phyloP scores from a whole-genome alignment of 768 basidiomycete species.

The Candolleomyces aberdarensis region DNA sequence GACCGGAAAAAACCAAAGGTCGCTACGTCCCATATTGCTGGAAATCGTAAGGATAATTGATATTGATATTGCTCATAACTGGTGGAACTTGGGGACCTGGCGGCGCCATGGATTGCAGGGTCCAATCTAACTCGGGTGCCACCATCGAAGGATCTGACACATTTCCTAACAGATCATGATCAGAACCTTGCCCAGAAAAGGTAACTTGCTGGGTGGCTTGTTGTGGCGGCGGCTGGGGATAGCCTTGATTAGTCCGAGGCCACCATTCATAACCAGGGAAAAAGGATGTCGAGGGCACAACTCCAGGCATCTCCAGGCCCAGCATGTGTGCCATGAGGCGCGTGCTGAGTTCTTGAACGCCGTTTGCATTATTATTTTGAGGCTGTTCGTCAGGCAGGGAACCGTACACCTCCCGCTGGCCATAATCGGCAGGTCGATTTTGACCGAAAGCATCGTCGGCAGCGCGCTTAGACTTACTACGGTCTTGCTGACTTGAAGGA shows the following conservation, averaged over 20 bases:
- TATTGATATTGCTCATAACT: constrained; percentile 13
- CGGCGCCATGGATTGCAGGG: constrained; percentile 4
- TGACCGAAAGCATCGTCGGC: constrained; percentile 64
- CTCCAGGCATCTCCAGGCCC: constrained; percentile 60
- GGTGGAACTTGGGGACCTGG: constrained; percentile 12
- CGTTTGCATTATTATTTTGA: constrained; percentile 31
- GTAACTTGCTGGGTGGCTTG: not conserved
- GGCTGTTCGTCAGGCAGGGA: constrained; percentile 13
- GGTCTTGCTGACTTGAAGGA: constrained; percentile 27
- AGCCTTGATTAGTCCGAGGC: constrained; percentile 40
- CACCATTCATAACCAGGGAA: constrained; percentile 66
- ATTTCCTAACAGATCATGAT: not conserved
- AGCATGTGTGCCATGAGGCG: constrained; percentile 74
- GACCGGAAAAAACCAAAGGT: not conserved
- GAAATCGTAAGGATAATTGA: constrained; percentile 29
- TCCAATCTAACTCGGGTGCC: constrained; percentile 9
- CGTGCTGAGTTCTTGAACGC: constrained; percentile 61
- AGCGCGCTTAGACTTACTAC: constrained; percentile 45
- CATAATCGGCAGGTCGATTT: constrained; percentile 45
- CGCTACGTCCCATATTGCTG: constrained; percentile 25
- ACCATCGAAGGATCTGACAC: constrained; percentile 1
- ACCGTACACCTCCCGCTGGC: constrained; percentile 39
- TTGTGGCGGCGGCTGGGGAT: not conserved
- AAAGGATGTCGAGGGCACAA: constrained; percentile 57
- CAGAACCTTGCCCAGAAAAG: constrained; percentile 5